These are phyloP conservation scores for Rosa rugosa DNA, from an alignment of 306 rosid genomes.

Conservation along the genomic window DNA sequence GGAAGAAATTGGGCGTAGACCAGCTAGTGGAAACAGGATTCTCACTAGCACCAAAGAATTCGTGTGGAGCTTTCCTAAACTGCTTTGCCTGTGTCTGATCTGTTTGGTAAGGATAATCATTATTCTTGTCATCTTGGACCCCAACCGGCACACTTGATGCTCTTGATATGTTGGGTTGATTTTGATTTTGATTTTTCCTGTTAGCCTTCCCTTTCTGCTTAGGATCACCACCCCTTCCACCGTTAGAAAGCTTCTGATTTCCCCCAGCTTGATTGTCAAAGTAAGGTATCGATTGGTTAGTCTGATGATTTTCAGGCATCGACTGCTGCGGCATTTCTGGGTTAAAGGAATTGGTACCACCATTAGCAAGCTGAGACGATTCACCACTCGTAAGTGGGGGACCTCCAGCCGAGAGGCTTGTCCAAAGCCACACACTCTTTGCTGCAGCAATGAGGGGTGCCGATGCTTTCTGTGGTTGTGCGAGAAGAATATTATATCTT, in stretches of 20 bases:
- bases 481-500: conserved; percentile 80
- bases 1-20: conserved; percentile 44
- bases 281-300: conserved; percentile 38
- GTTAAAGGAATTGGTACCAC: conserved; percentile 28
- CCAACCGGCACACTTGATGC: conserved; percentile 44
- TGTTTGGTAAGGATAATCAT: conserved; percentile 28
- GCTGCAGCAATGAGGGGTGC: conserved; percentile 77
- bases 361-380: conserved; percentile 56
- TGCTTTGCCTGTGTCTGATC: conserved; percentile 38
- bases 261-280: conserved; percentile 40
- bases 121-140: conserved; percentile 45
- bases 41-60: conserved; percentile 45
- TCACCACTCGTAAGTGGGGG: conserved; percentile 49
- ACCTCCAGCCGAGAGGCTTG: conserved; percentile 69
- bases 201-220: conserved; percentile 30
- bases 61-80: conserved; percentile 73
- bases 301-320: conserved; percentile 29
- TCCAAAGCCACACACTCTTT: conserved; percentile 82
- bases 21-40: conserved; percentile 28
- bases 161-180: conserved; percentile 42
- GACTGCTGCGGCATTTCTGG: conserved; percentile 41
- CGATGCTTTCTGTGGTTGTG: conserved; percentile 65
- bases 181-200: conserved; percentile 45
- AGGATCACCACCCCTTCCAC: conserved; percentile 52
- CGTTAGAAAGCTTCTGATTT: conserved; percentile 44